Conservation (phyloP, 2,329 filamentous ascomycete genomes). For the Raffaelea albimanens region DNA sequence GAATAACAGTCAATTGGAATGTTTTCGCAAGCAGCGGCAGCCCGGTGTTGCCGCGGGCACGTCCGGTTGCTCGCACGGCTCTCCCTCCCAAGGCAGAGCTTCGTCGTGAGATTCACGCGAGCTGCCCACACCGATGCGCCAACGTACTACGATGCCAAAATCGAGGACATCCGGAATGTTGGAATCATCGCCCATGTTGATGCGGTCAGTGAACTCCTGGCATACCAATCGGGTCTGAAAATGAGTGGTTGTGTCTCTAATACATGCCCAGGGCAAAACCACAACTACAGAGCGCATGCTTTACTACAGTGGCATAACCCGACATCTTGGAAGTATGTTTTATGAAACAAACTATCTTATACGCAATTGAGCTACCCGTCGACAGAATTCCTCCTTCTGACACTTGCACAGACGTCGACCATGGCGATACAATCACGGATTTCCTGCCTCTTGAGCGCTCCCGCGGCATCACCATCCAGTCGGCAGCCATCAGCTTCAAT, state of each 20-base stretch:
- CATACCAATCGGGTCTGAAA: neutral
- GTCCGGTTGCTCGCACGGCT: neutral
- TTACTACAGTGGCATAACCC: slow-evolving; percentile 85
- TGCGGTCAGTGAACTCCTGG: slow-evolving; percentile 43
- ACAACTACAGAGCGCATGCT: slow-evolving; percentile 99
- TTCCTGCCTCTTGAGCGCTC: slow-evolving; percentile 89
- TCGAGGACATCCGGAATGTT: slow-evolving; percentile 76
- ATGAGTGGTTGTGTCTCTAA: neutral
- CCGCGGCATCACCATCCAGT: slow-evolving; percentile 94
- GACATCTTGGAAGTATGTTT: slow-evolving; percentile 62
- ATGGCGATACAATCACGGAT: slow-evolving; percentile 94
- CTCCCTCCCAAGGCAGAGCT: neutral
- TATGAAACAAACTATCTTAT: no score
- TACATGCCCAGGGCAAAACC: slow-evolving; percentile 65
- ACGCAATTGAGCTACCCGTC: no score
- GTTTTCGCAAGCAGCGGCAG: slow-evolving; percentile 1
- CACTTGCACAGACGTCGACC: slow-evolving; percentile 63
- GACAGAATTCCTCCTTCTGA: neutral
- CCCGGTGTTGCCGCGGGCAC: slow-evolving; percentile 1
- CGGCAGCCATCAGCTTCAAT: slow-evolving; percentile 86
- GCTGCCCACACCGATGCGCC: slow-evolving; percentile 3
- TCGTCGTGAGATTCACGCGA: neutral
- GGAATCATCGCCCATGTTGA: slow-evolving; percentile 98
- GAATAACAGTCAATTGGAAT: slow-evolving; percentile 3
- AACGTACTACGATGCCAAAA: slow-evolving; percentile 24